These are phyloP conservation scores for Angomonas deanei DNA, from an alignment of 208 protist genomes.

Conservation along the genomic window DNA sequence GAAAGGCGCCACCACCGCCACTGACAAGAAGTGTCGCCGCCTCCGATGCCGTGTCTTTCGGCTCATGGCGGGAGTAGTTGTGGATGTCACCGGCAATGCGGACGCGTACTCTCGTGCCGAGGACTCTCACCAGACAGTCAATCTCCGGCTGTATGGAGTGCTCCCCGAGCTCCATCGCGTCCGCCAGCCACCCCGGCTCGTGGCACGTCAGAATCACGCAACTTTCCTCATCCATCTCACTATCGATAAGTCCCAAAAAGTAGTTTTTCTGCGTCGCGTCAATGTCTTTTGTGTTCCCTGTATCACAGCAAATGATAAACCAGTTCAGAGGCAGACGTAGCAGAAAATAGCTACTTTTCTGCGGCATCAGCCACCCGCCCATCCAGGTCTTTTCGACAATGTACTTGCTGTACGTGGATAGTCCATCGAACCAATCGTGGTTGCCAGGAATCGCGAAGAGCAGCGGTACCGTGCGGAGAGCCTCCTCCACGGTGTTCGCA, in stretches of 20 bases:
- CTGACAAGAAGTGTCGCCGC: constrained; percentile 70
- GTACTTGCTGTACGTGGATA: constrained; percentile 71
- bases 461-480: constrained; percentile 53
- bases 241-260: constrained; percentile 65
- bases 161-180: constrained; percentile 45
- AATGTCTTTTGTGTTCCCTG: constrained; percentile 69
- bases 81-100: constrained; percentile 81
- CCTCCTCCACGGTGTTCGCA: constrained; percentile 33
- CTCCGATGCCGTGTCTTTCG: constrained; percentile 39
- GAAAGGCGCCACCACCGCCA: constrained; percentile 76
- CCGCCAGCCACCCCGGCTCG: constrained; percentile 72
- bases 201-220: constrained; percentile 68
- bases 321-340: constrained; percentile 75
- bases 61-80: constrained; percentile 79
- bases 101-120: constrained; percentile 67
- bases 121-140: constrained; percentile 32
- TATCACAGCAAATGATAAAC: constrained; percentile 82
- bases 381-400: constrained; percentile 68
- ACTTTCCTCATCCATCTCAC: constrained; percentile 63
- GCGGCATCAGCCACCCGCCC: constrained; percentile 85
- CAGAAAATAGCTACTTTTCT: constrained; percentile 78
- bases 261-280: constrained; percentile 79
- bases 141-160: constrained; percentile 45
- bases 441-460: constrained; percentile 85
- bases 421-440: constrained; percentile 89